Base-by-base conservation (phyloP, 768 basidiomycete species). In the Glaciozyma martinii region DNA sequence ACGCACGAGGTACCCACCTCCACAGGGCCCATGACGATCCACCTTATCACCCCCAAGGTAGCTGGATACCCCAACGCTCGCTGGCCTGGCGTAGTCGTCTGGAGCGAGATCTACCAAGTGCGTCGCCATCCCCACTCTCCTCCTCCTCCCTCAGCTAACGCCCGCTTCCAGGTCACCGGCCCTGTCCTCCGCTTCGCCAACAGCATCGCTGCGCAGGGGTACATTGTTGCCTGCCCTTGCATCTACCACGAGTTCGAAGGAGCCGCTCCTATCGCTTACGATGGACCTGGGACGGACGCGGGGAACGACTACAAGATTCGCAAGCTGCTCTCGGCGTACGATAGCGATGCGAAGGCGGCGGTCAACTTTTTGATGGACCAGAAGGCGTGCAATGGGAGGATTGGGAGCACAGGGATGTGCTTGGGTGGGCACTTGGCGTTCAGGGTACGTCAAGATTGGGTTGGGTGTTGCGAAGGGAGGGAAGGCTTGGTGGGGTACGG, bases 231-330 rank as follows among this genome's bases (percentile, higher is more conserved):
- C 0, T 72, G 74, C 10, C 77, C 77, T 15, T 75, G 73, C 23
- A 71, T 70, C 18, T 98, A 88, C 78, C 94, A 98, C 72, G 93
- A 97, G 74, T 97, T 94, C 62, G 83, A 90, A 27, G 87, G 88
- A 0, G 87, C 90, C 0, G 90, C 91, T 40, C 77, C 93, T 1
- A 86, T 97, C 66, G 82, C 90, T 0, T 98, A 97, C 74, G 91
- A 94, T 74, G 79, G 78, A 0, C 88, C 56, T 83, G 89, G 90
- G 23, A 91, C 89, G 42, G 88, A 94, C 75, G 78, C 86, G 68
- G 94, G 94, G n/a, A 97, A 98, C 78, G 82, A 79, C 71, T 94
- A 87, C 81, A 97, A 97, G 82, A 90, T 89, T 32, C 87, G 92
- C 78, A 98, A 98, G 80, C 82, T 83, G 43, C 78, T 97, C 1